Percentiles rank a stretch among this genome's conserved stretches.
These are phyloP conservation scores for Cinchona pubescens DNA, from an alignment of 257 asterid species.

Conservation along the genomic window DNA sequence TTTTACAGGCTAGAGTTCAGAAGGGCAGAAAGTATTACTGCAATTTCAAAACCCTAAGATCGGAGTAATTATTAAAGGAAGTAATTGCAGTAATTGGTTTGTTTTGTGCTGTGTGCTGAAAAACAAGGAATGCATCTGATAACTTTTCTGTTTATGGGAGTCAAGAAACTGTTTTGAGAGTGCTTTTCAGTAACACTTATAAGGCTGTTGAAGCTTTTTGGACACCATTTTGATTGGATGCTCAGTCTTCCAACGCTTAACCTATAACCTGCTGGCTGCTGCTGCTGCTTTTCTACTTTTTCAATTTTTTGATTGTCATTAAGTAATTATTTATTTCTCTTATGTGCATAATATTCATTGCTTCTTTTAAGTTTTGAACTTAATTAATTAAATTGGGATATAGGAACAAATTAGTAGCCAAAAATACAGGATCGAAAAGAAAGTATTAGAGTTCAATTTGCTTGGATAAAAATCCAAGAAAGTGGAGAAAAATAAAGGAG, in stretches of 20 bases:
- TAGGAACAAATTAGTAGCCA: not conserved
- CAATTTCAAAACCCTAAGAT: constrained; percentile 14
- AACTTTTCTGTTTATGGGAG: constrained; percentile 16
- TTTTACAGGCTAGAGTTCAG: not conserved
- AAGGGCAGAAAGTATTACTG: not conserved
- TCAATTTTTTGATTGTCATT: not conserved
- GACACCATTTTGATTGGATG: constrained; percentile 1
- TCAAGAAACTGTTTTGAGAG: constrained; percentile 10
- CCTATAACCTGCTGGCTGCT: not conserved
- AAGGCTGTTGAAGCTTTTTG: constrained; percentile 4
- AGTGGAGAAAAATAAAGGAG: no score
- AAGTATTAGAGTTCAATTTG: no score
- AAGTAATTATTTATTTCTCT: not conserved
- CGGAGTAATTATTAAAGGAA: constrained; percentile 4
- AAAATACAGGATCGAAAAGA: no score
- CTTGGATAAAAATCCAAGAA: no score
- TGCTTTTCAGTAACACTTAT: constrained; percentile 11
- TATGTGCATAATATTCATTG: not conserved
- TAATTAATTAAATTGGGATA: not conserved
- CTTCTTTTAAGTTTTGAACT: not conserved
- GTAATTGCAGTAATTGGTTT: not conserved
- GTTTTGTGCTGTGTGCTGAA: constrained; percentile 9
- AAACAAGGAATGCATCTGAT: constrained; percentile 21
- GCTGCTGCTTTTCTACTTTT: not conserved
- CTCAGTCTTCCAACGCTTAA: not conserved